Evolutionary conservation across 805 yeast genomes (phyloP), one percentile per base, ranked within the genome.

Genomic region (Isabelozyma rhagii): DNA sequence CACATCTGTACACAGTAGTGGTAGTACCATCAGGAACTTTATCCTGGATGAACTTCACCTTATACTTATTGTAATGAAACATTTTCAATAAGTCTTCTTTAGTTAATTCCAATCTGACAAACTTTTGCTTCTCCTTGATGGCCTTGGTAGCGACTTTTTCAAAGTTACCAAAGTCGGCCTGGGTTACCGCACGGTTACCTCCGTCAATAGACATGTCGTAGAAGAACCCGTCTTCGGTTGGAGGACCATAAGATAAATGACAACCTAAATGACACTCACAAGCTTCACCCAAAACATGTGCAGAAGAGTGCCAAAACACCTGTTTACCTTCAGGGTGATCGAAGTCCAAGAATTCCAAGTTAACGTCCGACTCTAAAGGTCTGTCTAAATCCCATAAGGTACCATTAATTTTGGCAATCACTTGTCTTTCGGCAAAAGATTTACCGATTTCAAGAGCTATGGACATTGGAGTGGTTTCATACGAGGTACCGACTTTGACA

Each of bases 241-340:
- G 99, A 31, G 99, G 99, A 58, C 99, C 99, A 54, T 71, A 68
- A 29, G 78, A 73, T 57, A 94, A 83, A 68, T 93, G 97, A 56
- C 96, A 96, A 58, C 97, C 98, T 68, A 86, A 78, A 70, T 90
- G 94, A 69, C 97, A 87, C 75, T 94, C 99, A 77, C 97, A 88
- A 45, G 97, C 93, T 77, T 94, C 99, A 73, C 99, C 99, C 60
- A 94, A 77, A 48, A 94, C 93, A 73, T 94, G 99, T 47, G 99
- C 99, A 57, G 97, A 87, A 2, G 99, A 94, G 71, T 94, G 99
- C 99, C 99, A 94, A 75, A 94, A 94, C 36, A 93, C 98, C 56
- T 84, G 83, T 68, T 86, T 89, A 71, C 98, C 99, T 64, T 92
- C 97, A n/a, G 88, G 88, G 53, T 89, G 79, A 39, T 90, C 96